Percentiles rank a stretch among this genome's conserved stretches.
These are phyloP conservation scores for Colletotrichum lindemuthianum DNA, from an alignment of 2,329 filamentous ascomycete species.

Conservation along the genomic window DNA sequence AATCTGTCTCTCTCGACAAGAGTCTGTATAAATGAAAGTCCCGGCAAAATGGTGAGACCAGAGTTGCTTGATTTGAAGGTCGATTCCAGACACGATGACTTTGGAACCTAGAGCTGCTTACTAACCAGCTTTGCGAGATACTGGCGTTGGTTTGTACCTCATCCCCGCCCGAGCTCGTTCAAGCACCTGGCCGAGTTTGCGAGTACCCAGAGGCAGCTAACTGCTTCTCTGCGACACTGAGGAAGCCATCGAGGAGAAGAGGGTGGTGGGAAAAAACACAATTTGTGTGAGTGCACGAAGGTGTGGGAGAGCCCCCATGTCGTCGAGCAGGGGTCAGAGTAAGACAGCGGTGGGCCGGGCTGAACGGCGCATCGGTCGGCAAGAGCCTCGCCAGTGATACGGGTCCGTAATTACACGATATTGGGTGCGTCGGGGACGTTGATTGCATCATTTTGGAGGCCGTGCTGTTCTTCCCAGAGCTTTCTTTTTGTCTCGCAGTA, in stretches of 20 bases:
- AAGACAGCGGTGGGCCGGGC: constrained; percentile 37
- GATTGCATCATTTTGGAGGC: constrained; percentile 36
- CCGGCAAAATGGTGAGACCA: too few relatives aligned
- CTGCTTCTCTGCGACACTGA: constrained; percentile 3
- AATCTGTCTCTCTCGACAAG: background rate
- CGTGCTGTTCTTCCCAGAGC: constrained; percentile 16
- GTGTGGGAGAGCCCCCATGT: constrained; percentile 39
- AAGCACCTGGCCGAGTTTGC: too few relatives aligned
- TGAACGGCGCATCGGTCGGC: constrained; percentile 38
- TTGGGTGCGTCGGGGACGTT: constrained; percentile 25
- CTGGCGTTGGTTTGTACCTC: too few relatives aligned
- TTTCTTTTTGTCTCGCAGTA: constrained; percentile 25
- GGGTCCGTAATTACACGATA: constrained; percentile 33
- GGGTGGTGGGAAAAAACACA: constrained; percentile 16
- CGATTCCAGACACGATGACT: too few relatives aligned
- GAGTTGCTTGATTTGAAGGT: too few relatives aligned
- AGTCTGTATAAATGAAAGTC: too few relatives aligned
- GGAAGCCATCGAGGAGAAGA: constrained; percentile 3
- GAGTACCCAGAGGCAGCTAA: too few relatives aligned
- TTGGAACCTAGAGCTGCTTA: too few relatives aligned
- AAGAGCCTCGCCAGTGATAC: constrained; percentile 37
- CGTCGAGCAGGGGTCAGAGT: constrained; percentile 36
- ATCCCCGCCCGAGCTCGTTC: too few relatives aligned
- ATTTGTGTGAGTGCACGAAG: constrained; percentile 36
- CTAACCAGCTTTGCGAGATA: too few relatives aligned